These are phyloP conservation scores for Aspergillus persii DNA, from an alignment of 2,329 filamentous ascomycete genomes.

Conservation along the genomic window DNA sequence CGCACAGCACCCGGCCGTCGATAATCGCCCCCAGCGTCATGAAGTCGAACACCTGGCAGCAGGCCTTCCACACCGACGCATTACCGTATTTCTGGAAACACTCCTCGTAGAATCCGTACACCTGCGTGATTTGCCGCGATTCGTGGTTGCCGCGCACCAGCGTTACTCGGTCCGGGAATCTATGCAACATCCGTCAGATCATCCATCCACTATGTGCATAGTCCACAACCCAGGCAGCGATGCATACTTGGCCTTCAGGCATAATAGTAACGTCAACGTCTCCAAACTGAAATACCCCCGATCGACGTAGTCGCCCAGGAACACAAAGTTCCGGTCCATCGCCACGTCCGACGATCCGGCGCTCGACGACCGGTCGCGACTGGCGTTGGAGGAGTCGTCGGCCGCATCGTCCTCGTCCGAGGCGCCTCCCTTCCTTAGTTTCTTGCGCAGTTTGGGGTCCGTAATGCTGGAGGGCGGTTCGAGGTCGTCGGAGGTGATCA, in stretches of 20 bases:
- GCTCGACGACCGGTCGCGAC: constrained; percentile 29
- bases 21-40: constrained; percentile 71
- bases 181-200: constrained; percentile 24
- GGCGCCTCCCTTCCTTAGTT: constrained; percentile 59
- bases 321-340: constrained; percentile 68
- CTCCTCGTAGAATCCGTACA: constrained; percentile 77
- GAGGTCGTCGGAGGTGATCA: constrained; percentile 87
- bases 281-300: constrained; percentile 72
- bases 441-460: constrained; percentile 81
- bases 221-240: too few relatives aligned
- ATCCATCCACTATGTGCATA: too few relatives aligned
- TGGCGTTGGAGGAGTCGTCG: constrained; percentile 20
- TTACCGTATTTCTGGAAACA: constrained; percentile 76
- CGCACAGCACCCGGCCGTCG: constrained; percentile 70
- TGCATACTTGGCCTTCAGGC: constrained; percentile 61
- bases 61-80: constrained; percentile 75
- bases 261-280: constrained; percentile 70
- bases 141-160: constrained; percentile 74
- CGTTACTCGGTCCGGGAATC: constrained; percentile 70
- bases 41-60: constrained; percentile 76
- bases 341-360: constrained; percentile 32
- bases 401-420: constrained; percentile 33
- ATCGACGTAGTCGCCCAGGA: constrained; percentile 72
- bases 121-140: constrained; percentile 73
- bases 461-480: constrained; percentile 88